These are phyloP conservation scores for Tolypocladium inflatum DNA, from an alignment of 2,329 filamentous ascomycete genomes.

Conservation along the genomic window DNA sequence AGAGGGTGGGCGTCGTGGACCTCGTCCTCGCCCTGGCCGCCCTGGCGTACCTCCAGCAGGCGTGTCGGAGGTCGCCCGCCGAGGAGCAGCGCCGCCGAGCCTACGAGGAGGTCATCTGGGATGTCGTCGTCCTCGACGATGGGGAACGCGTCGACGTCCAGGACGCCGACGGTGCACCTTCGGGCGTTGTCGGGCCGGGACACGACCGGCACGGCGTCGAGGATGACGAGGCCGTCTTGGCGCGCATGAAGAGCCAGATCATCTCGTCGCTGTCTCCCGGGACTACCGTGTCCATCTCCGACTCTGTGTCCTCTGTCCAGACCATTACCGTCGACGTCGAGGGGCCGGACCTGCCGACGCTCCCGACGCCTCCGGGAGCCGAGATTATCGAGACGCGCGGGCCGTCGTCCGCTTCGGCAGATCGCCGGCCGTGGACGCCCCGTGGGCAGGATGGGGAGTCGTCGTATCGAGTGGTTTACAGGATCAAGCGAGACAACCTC, in stretches of 20 bases:
- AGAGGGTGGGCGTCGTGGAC: constrained; percentile 51
- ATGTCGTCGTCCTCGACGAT: constrained; percentile 53
- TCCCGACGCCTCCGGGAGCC: constrained; percentile 47
- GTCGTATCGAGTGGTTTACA: constrained; percentile 50
- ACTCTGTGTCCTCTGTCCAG: constrained; percentile 49
- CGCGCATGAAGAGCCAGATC: constrained; percentile 42
- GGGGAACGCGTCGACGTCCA: constrained; percentile 46
- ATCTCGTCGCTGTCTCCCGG: constrained; percentile 43
- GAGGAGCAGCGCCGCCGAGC: constrained; percentile 36
- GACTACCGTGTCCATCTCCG: constrained; percentile 50
- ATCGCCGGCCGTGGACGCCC: constrained; percentile 3
- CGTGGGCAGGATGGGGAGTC: constrained; percentile 14
- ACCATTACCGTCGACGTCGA: constrained; percentile 56
- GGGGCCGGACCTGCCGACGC: constrained; percentile 37
- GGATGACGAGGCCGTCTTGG: constrained; percentile 32
- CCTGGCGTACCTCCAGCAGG: constrained; percentile 51
- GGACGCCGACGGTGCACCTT: constrained; percentile 19
- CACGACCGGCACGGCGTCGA: not conserved
- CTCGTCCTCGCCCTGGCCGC: constrained; percentile 52
- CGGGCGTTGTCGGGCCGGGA: not conserved
- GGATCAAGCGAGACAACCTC: constrained; percentile 43
- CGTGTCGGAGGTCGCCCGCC: constrained; percentile 41
- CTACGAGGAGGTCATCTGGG: constrained; percentile 53
- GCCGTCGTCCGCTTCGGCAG: constrained; percentile 5
- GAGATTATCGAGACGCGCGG: constrained; percentile 44